phyloP scores from a whole-genome alignment of 768 basidiomycete species.

The Galerina sulciceps region DNA sequence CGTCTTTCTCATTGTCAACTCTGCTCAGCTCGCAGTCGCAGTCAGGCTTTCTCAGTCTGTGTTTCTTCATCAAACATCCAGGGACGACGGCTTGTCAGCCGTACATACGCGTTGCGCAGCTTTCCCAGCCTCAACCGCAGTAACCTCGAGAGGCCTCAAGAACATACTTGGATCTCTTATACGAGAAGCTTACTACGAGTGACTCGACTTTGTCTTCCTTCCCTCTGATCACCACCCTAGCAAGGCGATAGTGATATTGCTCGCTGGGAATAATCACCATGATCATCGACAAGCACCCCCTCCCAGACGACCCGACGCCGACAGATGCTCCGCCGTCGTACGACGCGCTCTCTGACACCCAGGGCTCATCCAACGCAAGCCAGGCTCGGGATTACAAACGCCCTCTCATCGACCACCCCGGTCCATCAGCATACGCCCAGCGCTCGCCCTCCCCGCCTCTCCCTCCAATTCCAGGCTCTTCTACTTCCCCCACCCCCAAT shows the following conservation, averaged over 20 bases:
- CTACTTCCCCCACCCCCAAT: slow-evolving; percentile 15
- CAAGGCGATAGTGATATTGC: too few relatives aligned
- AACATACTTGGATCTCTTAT: too few relatives aligned
- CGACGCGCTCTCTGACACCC: slow-evolving; percentile 27
- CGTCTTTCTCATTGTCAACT: not conserved
- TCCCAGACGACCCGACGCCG: slow-evolving; percentile 43
- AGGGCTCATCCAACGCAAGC: not conserved
- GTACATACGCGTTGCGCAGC: not conserved
- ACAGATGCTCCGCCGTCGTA: slow-evolving; percentile 46
- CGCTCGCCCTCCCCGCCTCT: slow-evolving; percentile 9
- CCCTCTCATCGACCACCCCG: not conserved
- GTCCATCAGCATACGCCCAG: not conserved
- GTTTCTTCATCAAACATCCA: not conserved
- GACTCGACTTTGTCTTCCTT: not conserved
- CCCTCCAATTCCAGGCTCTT: slow-evolving; percentile 9
- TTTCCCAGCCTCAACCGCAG: slow-evolving; percentile 1
- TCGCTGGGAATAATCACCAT: slow-evolving; percentile 6
- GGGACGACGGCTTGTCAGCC: not conserved
- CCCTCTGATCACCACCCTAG: not conserved
- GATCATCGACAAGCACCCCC: slow-evolving; percentile 35
- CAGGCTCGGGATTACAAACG: slow-evolving; percentile 13
- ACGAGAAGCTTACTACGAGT: too few relatives aligned
- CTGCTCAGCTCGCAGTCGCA: not conserved
- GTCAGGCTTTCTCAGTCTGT: too few relatives aligned
- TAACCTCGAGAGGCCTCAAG: not conserved